Evolutionary conservation across 768 basidiomycete genomes (phyloP), one percentile per base, ranked within the genome.

Genomic region (Lactarius hatsudake): DNA sequence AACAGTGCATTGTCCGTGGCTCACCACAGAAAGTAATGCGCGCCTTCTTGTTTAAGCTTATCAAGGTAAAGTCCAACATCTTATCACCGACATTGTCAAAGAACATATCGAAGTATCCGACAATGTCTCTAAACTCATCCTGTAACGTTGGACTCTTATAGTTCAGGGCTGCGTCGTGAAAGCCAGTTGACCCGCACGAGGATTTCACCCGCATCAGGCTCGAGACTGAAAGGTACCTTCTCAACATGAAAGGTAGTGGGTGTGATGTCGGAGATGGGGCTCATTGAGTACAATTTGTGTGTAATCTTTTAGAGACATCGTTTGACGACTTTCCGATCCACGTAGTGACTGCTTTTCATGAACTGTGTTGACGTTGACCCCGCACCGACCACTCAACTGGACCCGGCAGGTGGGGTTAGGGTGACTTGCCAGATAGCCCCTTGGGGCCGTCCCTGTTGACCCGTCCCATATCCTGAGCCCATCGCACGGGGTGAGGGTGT

Each of bases 31-130:
- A 75, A 17, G 85, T 85, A 64, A 96, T 84, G 62, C 95, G 80
- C 8, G 94, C 95, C 53, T 85, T 79, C 75, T 86, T 83, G 53
- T 94, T 93, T 73, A 98, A 75, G 59, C 90, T 81, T 32, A 84
- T 84, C 65, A 97, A 77, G 55, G 86, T 83, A 71, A 94, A 81
- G 74, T 96, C 89, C 63, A 97, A 80, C 45, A 94, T 91, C 36
- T 93, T 90, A 3, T 90, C 89, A 75, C 80, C 88, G 61, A 92
- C 90, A 66, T 93, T 91, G 75, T 94, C 92, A 72, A 94, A 94
- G 76, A 81, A 93, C 1, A 90, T 89, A 71, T 96, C 91, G n/a
- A 94, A 70, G 71, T 87, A 38, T 38, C 56, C 94, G 81, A 18
- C 83, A 15, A 76, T 70, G 53, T 82, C 78, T 77, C 87, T 91